These are phyloP conservation scores for Keithomyces neogunnii DNA, from an alignment of 2,329 filamentous ascomycete species.

Conservation along the genomic window DNA sequence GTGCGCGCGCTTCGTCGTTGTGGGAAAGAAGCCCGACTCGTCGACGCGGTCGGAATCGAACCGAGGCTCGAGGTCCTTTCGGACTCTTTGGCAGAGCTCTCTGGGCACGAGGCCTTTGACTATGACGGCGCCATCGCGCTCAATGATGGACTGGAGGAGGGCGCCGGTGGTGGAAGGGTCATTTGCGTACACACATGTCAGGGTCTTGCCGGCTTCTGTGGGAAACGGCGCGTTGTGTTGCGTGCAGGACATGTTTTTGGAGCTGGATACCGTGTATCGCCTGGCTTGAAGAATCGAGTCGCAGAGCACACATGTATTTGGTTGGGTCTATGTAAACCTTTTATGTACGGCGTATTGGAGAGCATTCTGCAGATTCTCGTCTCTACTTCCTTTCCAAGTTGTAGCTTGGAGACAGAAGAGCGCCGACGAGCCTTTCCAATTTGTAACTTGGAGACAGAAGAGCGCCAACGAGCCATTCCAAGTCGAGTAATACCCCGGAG, in stretches of 20 bases:
- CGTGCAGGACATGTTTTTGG: constrained; percentile 3
- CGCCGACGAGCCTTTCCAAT: too few relatives aligned
- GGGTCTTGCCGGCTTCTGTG: constrained; percentile 14
- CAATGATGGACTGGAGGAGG: constrained; percentile 13
- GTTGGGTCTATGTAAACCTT: too few relatives aligned
- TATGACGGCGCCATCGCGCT: constrained; percentile 27
- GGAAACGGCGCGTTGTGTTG: constrained; percentile 11
- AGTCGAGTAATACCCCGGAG: too few relatives aligned
- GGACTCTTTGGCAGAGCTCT: constrained; percentile 24
- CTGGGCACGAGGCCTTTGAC: constrained; percentile 25
- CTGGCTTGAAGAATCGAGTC: too few relatives aligned
- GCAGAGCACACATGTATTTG: too few relatives aligned
- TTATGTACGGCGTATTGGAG: too few relatives aligned
- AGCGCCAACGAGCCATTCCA: too few relatives aligned
- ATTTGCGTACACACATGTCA: constrained; percentile 12
- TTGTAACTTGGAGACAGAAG: too few relatives aligned
- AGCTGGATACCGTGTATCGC: too few relatives aligned
- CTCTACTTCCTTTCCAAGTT: too few relatives aligned
- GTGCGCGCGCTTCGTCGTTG: constrained; percentile 29
- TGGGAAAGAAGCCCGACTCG: constrained; percentile 29
- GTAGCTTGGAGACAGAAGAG: too few relatives aligned
- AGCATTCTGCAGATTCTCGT: too few relatives aligned
- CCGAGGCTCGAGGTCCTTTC: constrained; percentile 25
- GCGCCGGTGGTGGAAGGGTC: constrained; percentile 13
- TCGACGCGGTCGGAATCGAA: constrained; percentile 28